These are phyloP conservation scores for Arthromyces matolae DNA, from an alignment of 768 basidiomycete species.

Conservation along the genomic window DNA sequence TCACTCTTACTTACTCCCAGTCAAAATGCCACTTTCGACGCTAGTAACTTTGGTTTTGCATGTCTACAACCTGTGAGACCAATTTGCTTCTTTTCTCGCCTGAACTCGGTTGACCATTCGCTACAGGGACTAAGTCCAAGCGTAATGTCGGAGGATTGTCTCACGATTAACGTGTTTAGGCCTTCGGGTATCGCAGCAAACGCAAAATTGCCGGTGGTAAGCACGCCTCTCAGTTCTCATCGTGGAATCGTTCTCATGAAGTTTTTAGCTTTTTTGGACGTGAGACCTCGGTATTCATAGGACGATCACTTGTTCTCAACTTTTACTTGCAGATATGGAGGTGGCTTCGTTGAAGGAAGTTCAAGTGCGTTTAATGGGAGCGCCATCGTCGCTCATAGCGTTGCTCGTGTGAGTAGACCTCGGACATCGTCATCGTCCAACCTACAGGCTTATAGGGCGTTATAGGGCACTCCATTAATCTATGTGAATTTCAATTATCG, in stretches of 20 bases:
- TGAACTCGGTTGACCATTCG: neutral
- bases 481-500: conserved; percentile 51
- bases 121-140: neutral
- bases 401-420: neutral
- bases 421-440: neutral
- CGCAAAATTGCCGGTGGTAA: conserved; percentile 37
- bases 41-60: conserved; percentile 33
- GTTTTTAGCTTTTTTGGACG: conserved; percentile 36
- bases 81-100: neutral
- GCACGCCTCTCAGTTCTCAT: conserved; percentile 5
- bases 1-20: conserved; percentile 37
- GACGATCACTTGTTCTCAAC: neutral
- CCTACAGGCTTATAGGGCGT: too few relatives aligned
- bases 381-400: conserved; percentile 21
- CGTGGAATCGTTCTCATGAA: neutral
- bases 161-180: conserved; percentile 55
- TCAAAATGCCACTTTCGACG: conserved; percentile 35
- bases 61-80: conserved; percentile 45
- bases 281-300: conserved; percentile 21
- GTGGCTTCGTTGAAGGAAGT: conserved; percentile 20
- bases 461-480: conserved; percentile 38
- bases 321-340: conserved; percentile 18
- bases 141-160: conserved; percentile 51
- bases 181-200: conserved; percentile 33
- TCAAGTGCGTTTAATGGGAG: conserved; percentile 23